These are phyloP conservation scores for Sarocladiaceae sp. DNA, from an alignment of 2,329 filamentous ascomycete species.

Conservation along the genomic window DNA sequence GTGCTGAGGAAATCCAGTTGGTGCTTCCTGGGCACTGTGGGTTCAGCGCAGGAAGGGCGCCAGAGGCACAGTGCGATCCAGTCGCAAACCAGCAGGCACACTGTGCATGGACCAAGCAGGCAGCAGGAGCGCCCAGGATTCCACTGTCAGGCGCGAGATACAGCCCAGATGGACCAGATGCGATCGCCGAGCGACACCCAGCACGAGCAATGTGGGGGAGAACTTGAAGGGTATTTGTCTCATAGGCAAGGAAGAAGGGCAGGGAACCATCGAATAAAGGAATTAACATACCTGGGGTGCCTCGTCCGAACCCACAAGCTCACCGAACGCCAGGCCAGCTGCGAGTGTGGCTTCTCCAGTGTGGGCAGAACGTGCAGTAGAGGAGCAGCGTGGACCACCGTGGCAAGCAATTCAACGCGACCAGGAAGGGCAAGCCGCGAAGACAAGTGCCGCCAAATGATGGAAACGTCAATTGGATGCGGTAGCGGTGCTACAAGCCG, in stretches of 20 bases:
- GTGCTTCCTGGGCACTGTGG: not conserved
- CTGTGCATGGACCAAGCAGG: not conserved
- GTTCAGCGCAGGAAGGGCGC: not conserved
- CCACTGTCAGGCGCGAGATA: not conserved
- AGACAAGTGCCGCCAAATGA: not conserved
- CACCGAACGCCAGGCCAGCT: not conserved
- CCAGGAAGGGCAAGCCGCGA: not conserved
- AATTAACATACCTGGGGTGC: constrained; percentile 1
- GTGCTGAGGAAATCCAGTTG: not conserved
- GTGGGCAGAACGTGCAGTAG: not conserved
- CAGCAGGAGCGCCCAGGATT: not conserved
- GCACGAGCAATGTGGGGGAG: not conserved
- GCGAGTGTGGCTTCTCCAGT: constrained; percentile 7
- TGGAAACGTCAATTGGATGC: not conserved
- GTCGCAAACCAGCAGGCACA: not conserved
- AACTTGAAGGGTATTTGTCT: not conserved
- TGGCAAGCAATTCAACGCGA: not conserved
- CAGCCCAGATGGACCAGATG: constrained; percentile 1
- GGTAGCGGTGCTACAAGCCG: constrained; percentile 6
- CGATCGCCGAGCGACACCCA: not conserved
- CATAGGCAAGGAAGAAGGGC: not conserved
- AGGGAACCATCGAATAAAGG: not conserved
- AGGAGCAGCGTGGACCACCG: constrained; percentile 8
- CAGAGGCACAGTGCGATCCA: not conserved
- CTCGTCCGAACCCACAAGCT: constrained; percentile 2